Evolutionary conservation across 2,329 filamentous ascomycete genomes (phyloP), one percentile per base, ranked within the genome.

Genomic region (Phialophora macrospora): DNA sequence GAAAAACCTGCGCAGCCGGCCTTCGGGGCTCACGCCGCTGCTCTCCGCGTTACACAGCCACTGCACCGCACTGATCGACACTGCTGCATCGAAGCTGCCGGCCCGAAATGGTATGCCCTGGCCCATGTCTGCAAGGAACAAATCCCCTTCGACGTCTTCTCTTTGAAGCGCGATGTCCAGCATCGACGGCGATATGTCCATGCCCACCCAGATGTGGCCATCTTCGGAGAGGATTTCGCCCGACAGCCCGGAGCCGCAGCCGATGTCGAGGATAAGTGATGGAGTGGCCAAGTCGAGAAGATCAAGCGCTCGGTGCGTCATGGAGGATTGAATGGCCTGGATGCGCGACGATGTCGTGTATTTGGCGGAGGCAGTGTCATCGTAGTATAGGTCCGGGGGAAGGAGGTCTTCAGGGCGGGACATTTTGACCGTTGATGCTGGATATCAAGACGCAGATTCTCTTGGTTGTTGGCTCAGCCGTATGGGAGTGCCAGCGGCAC

Each of bases 291-390:
- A 89, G 75, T 92, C 85, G 73, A 99, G 92, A 17, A 99, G 90
- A 75, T 95, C 90, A 69, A 99, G 90, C 38, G 95, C 95, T 63
- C 95, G 91, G 72, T 92, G 85, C 30, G 95, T 97, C 95, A 99
- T 99, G 68, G 88, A 87, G 0, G 93, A 90, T 79, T 99, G 95
- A 73, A 99, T 97, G 73, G 91, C 93, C 75, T 95, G 92, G 76
- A 99, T 98, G 70, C 95, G 92, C 4, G 93, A 97, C 70, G 89
- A 94, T 4, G 94, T 97, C 8, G 95, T 98, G 83, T 99, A 99
- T 84, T 98, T 98, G 77, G 91, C 90, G 34, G 95, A 94, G 83
- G 97, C 94, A 78, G 85, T 84, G 81, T 98, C 94, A 83, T 97
- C 90, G 85, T 99, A 99, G 83, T 96, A 96, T 76, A 98, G 90